phyloP scores from a whole-genome alignment of 169 alveolate species.

The Plasmodium vivax region DNA sequence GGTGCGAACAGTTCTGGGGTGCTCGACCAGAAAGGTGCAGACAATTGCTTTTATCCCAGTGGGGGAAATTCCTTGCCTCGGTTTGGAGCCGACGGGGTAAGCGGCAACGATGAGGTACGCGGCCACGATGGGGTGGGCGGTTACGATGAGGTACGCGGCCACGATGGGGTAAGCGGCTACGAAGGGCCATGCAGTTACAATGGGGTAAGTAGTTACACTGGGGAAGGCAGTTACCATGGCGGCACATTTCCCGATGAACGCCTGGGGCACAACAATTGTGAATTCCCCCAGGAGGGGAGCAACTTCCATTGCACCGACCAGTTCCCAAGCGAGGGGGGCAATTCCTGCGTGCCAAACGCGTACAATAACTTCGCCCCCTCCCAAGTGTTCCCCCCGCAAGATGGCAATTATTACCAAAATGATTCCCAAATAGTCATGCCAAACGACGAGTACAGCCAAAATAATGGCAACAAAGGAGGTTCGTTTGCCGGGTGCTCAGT shows the following conservation, averaged over 20 bases:
- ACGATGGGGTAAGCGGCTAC: too few species aligned
- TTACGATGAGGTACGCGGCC: too few species aligned
- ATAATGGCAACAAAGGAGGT: neutral
- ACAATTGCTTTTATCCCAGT: constrained; percentile 2
- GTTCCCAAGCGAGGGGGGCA: neutral
- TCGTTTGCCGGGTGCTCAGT: neutral
- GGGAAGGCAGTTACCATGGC: neutral
- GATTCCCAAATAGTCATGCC: neutral
- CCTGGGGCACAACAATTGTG: neutral
- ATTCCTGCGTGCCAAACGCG: neutral
- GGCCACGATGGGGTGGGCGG: neutral
- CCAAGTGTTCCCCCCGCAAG: neutral
- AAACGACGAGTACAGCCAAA: neutral
- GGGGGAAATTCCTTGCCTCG: neutral
- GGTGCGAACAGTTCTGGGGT: neutral
- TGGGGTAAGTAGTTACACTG: too few species aligned
- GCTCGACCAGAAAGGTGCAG: neutral
- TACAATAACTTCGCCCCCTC: neutral
- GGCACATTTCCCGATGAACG: neutral
- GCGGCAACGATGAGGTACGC: neutral
- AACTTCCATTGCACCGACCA: neutral
- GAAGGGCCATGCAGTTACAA: too few species aligned
- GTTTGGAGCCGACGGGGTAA: neutral
- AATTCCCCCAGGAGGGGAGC: neutral
- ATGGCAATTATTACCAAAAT: neutral